Percentiles rank a stretch among this genome's conserved stretches.
Evolutionary conservation across 2,329 filamentous ascomycete genomes (phyloP).

Genomic region (Eurotiales sp.): DNA sequence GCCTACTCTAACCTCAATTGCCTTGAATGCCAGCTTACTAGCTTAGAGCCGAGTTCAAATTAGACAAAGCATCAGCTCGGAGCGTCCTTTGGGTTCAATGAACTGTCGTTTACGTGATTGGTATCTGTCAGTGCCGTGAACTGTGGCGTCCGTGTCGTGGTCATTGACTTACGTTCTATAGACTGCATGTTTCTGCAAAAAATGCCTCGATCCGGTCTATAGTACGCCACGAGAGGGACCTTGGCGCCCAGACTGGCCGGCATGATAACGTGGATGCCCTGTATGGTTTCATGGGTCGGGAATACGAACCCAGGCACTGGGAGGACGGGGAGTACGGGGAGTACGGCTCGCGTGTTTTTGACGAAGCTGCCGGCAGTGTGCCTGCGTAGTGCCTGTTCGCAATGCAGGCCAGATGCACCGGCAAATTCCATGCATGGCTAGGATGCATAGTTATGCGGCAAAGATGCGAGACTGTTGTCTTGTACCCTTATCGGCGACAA

Average conservation of each 20-base stretch:
- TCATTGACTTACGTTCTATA: background rate
- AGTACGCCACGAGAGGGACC: background rate
- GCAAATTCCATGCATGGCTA: background rate
- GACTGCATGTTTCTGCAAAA: background rate
- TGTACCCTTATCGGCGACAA: background rate
- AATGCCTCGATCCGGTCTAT: background rate
- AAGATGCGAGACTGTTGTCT: too few species aligned
- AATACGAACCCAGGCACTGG: background rate
- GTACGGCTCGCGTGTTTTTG: background rate
- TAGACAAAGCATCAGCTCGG: background rate
- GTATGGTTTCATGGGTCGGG: background rate
- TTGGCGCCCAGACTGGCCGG: background rate
- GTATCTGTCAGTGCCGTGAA: background rate
- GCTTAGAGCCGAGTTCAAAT: slow-evolving; percentile 1
- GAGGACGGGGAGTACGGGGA: too few species aligned
- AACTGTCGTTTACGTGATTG: background rate
- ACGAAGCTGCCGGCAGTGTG: background rate
- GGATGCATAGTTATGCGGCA: too few species aligned
- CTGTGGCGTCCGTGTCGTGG: background rate
- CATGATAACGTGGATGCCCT: slow-evolving; percentile 2
- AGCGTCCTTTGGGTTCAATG: background rate
- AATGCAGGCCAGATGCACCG: background rate
- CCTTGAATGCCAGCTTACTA: background rate
- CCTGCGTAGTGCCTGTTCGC: background rate
- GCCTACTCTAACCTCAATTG: slow-evolving; percentile 1